Evolutionary conservation across 2,329 filamentous ascomycete genomes (phyloP).

Genomic region (Cercospora berteroae): DNA sequence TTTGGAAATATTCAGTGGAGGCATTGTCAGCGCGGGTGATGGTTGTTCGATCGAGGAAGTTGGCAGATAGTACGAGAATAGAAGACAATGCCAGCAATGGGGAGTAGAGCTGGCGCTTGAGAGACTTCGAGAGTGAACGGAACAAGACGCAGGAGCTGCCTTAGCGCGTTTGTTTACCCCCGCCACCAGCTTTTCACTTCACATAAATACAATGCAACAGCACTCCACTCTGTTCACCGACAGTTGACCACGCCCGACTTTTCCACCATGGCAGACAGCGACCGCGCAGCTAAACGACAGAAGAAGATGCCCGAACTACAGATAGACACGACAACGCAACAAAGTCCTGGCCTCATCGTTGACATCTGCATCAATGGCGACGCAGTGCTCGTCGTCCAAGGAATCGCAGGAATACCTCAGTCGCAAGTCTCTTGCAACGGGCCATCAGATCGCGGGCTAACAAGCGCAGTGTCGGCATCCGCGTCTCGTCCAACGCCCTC

Average conservation of each 20-base stretch:
- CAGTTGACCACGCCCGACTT: background rate
- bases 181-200: background rate
- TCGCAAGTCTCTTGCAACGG: background rate
- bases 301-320: constrained; percentile 12
- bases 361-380: constrained; percentile 20
- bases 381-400: constrained; percentile 18
- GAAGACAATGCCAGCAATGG: background rate
- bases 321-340: constrained; percentile 1
- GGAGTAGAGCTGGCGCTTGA: background rate
- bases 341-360: constrained; percentile 7
- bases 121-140: background rate
- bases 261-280: constrained; percentile 11
- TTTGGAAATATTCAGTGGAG: background rate
- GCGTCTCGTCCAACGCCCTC: constrained; percentile 26
- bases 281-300: constrained; percentile 17
- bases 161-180: background rate
- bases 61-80: background rate
- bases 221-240: background rate
- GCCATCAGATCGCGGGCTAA: background rate
- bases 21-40: background rate
- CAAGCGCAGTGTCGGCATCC: constrained; percentile 21
- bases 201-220: background rate
- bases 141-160: background rate
- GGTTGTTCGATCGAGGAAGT: background rate
- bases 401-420: constrained; percentile 13